Evolutionary conservation across 305 asterid genomes (phyloP).

Genomic region (Fraxinus greggii): DNA sequence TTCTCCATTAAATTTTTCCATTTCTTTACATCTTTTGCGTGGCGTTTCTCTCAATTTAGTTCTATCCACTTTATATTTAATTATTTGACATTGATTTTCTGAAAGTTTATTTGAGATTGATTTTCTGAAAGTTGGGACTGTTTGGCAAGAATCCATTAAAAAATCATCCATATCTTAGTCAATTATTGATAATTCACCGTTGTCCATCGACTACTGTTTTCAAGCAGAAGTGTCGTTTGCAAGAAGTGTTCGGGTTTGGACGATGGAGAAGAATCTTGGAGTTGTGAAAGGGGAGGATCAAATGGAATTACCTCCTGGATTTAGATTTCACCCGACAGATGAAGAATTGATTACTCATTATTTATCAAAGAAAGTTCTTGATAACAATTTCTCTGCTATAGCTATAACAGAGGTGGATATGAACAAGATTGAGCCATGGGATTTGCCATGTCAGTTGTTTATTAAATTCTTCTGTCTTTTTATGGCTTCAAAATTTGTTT

Average conservation of each 20-base stretch:
- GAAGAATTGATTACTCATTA: slow-evolving; percentile 55
- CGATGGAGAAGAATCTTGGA: slow-evolving; percentile 35
- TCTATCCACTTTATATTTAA: slow-evolving; percentile 8
- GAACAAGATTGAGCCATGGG: slow-evolving; percentile 63
- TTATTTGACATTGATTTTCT: slow-evolving; percentile 12
- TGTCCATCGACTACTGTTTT: neutral
- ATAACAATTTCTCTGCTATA: slow-evolving; percentile 31
- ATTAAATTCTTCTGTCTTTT: neutral
- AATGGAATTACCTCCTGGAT: slow-evolving; percentile 52
- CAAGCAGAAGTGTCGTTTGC: neutral
- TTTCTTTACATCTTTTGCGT: slow-evolving; percentile 19
- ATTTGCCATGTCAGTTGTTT: slow-evolving; percentile 43
- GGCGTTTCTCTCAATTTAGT: slow-evolving; percentile 9
- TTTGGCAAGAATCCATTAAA: slow-evolving; percentile 17
- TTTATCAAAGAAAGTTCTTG: slow-evolving; percentile 35
- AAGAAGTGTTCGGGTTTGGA: neutral
- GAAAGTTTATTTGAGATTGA: slow-evolving; percentile 2
- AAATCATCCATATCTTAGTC: neutral
- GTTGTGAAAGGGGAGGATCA: slow-evolving; percentile 20
- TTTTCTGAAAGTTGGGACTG: neutral
- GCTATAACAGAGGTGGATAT: slow-evolving; percentile 58
- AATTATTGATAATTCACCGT: neutral
- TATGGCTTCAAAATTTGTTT: neutral
- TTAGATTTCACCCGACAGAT: slow-evolving; percentile 58
- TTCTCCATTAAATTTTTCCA: slow-evolving; percentile 21